phyloP scores from a whole-genome alignment of 352 stramenopile species.

The Peronospora belbahrii region DNA sequence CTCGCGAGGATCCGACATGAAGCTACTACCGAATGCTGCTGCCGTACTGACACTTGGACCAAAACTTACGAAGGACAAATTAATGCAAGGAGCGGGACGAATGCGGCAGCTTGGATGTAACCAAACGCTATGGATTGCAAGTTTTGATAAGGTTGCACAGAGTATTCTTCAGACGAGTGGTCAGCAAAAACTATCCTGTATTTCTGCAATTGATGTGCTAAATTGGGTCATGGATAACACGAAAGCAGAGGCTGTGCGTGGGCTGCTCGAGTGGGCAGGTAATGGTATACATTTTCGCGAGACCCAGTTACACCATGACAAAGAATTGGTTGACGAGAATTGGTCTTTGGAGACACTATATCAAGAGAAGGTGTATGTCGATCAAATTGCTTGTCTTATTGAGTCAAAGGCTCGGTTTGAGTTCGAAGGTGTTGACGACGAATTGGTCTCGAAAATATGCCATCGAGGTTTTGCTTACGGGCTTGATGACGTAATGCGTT shows the following conservation, averaged over 20 bases:
- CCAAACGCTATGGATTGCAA: slow-evolving; percentile 66
- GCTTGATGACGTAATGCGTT: slow-evolving; percentile 34
- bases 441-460: slow-evolving; percentile 15
- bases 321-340: slow-evolving; percentile 38
- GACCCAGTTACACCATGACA: slow-evolving; percentile 10
- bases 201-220: slow-evolving; percentile 50
- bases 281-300: slow-evolving; percentile 68
- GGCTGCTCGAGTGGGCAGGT: slow-evolving; percentile 68
- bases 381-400: slow-evolving; percentile 35
- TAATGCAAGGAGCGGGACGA: slow-evolving; percentile 36
- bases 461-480: slow-evolving; percentile 16
- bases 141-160: slow-evolving; percentile 58
- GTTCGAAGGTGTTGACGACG: not conserved
- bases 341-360: slow-evolving; percentile 45
- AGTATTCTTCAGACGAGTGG: slow-evolving; percentile 26
- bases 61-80: slow-evolving; percentile 86
- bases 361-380: slow-evolving; percentile 7
- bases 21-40: too few species aligned
- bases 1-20: slow-evolving; percentile 55
- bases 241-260: slow-evolving; percentile 43
- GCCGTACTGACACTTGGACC: slow-evolving; percentile 36
- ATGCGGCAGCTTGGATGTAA: slow-evolving; percentile 44
- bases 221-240: slow-evolving; percentile 87
- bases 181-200: not conserved
- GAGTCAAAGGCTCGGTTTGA: slow-evolving; percentile 5